Evolutionary conservation across 768 basidiomycete species (phyloP).

Genomic region (Artomyces pyxidatus): DNA sequence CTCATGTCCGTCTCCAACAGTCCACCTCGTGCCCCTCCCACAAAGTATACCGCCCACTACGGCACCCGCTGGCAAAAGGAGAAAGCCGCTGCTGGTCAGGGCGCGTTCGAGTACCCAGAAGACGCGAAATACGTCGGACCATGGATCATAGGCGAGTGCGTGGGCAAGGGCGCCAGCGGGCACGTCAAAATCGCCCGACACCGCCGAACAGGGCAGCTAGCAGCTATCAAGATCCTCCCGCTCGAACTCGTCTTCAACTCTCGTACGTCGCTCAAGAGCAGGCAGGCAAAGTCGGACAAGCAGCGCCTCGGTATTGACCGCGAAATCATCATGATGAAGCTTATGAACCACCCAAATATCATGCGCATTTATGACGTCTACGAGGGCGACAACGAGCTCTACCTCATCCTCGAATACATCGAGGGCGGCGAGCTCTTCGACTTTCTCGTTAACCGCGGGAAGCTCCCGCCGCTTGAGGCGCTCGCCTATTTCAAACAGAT

Average conservation of each 20-base stretch:
- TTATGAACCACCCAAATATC: slow-evolving; percentile 97
- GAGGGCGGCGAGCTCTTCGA: slow-evolving; percentile 97
- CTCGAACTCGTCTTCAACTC: slow-evolving; percentile 70
- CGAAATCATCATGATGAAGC: slow-evolving; percentile 98
- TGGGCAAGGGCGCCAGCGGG: slow-evolving; percentile 91
- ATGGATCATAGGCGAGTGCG: slow-evolving; percentile 89
- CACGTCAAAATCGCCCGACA: slow-evolving; percentile 93
- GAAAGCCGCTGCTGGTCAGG: slow-evolving; percentile 68
- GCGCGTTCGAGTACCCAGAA: slow-evolving; percentile 72
- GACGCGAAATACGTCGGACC: slow-evolving; percentile 86
- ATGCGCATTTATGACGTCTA: slow-evolving; percentile 94
- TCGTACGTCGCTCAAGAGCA: slow-evolving; percentile 56
- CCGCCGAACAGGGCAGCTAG: slow-evolving; percentile 77
- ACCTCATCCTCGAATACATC: slow-evolving; percentile 90
- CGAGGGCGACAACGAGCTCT: slow-evolving; percentile 86
- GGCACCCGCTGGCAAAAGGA: slow-evolving; percentile 87
- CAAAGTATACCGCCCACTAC: slow-evolving; percentile 58
- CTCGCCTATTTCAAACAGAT: slow-evolving; percentile 93
- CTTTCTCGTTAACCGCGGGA: slow-evolving; percentile 85
- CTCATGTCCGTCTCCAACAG: slow-evolving; percentile 31
- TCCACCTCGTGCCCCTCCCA: slow-evolving; percentile 65
- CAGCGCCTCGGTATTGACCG: slow-evolving; percentile 82
- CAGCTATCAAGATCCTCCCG: slow-evolving; percentile 93
- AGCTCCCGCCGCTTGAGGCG: slow-evolving; percentile 74
- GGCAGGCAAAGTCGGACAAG: slow-evolving; percentile 69